These are phyloP conservation scores for Arabidopsis hybrid DNA, from an alignment of 441 rosid species.

Conservation along the genomic window DNA sequence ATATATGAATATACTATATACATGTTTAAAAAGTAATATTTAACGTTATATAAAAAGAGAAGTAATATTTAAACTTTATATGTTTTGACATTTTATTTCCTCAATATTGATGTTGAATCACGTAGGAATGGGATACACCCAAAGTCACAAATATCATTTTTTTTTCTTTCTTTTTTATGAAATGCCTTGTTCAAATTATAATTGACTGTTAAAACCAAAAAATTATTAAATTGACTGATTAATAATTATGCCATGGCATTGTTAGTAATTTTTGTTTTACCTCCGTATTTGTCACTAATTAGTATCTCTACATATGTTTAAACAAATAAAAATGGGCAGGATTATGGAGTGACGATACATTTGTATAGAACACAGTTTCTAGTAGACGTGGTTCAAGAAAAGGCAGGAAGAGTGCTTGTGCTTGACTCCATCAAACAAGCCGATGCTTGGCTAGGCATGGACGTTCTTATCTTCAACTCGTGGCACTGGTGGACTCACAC, in stretches of 20 bases:
- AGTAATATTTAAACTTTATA: background rate
- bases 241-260: too few species aligned
- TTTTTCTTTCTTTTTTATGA: background rate
- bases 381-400: constrained; percentile 53
- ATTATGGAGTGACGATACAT: constrained; percentile 47
- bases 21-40: background rate
- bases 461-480: constrained; percentile 56
- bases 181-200: background rate
- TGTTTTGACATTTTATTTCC: too few species aligned
- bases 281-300: background rate
- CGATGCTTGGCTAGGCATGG: constrained; percentile 57
- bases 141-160: background rate
- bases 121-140: constrained; percentile 3
- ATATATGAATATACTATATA: background rate
- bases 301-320: background rate
- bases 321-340: constrained; percentile 37
- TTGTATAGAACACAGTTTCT: constrained; percentile 55
- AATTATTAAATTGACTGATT: too few species aligned
- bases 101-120: background rate
- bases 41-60: background rate
- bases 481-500: constrained; percentile 68
- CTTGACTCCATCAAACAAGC: constrained; percentile 57
- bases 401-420: constrained; percentile 51
- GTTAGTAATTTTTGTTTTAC: too few species aligned
- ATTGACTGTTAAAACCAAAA: too few species aligned